These are phyloP conservation scores for Elongisporangium senticosum DNA, from an alignment of 352 stramenopile species.

Conservation along the genomic window DNA sequence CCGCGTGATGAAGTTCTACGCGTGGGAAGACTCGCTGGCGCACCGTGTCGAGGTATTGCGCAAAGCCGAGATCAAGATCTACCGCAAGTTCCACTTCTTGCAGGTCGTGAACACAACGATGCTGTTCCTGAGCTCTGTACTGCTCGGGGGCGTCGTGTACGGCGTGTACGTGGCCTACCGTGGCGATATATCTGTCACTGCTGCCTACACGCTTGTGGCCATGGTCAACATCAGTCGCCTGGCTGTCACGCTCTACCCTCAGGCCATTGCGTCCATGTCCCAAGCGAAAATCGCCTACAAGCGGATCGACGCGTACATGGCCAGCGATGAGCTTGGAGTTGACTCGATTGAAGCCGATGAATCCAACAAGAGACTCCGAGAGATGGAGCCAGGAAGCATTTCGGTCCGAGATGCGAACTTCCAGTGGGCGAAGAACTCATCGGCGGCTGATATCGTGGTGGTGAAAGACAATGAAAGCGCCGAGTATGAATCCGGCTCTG, in stretches of 20 bases:
- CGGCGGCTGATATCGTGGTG: too few species aligned
- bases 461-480: too few species aligned
- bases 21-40: slow-evolving; percentile 59
- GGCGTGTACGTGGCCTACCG: slow-evolving; percentile 35
- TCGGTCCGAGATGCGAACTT: slow-evolving; percentile 17
- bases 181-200: slow-evolving; percentile 32
- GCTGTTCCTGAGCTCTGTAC: slow-evolving; percentile 42
- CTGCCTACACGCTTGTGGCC: slow-evolving; percentile 33
- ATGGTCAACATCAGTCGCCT: slow-evolving; percentile 29
- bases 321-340: slow-evolving; percentile 16
- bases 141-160: slow-evolving; percentile 34
- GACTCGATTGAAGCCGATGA: neutral
- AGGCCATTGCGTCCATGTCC: slow-evolving; percentile 17
- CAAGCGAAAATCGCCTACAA: slow-evolving; percentile 18
- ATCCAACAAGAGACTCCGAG: neutral
- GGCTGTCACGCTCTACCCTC: slow-evolving; percentile 21
- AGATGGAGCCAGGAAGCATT: slow-evolving; percentile 9
- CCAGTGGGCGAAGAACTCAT: slow-evolving; percentile 11
- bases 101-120: slow-evolving; percentile 58
- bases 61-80: slow-evolving; percentile 29
- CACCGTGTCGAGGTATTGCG: slow-evolving; percentile 38
- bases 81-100: slow-evolving; percentile 46
- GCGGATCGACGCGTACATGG: slow-evolving; percentile 21
- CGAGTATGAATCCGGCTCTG: too few species aligned
- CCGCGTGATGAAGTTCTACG: slow-evolving; percentile 89